Evolutionary conservation across 2,329 filamentous ascomycete species (phyloP).

Genomic region (Stagonosporopsis vannaccii): DNA sequence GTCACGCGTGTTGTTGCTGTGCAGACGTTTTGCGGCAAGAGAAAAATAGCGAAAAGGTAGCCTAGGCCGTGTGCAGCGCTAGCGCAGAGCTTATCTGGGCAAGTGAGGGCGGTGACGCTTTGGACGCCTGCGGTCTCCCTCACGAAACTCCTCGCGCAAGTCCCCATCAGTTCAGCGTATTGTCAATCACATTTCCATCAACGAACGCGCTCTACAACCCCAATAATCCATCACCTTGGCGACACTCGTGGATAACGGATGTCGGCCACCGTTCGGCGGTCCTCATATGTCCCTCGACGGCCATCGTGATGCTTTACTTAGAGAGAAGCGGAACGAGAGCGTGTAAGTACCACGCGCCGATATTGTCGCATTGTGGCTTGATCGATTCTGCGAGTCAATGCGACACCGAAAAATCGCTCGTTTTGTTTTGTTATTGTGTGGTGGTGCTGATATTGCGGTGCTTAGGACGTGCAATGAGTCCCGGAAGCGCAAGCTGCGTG

Average conservation of each 20-base stretch:
- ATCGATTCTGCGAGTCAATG: conserved; percentile 38
- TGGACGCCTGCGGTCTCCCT: conserved; percentile 23
- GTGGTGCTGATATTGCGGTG: conserved; percentile 49
- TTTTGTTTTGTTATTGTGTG: conserved; percentile 45
- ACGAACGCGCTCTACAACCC: conserved; percentile 37
- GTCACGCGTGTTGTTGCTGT: conserved; percentile 21
- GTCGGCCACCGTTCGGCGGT: conserved; percentile 51
- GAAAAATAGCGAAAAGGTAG: conserved; percentile 23
- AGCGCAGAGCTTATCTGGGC: conserved; percentile 37
- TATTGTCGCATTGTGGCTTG: conserved; percentile 42
- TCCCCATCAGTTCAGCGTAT: conserved; percentile 38
- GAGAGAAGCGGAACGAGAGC: conserved; percentile 53
- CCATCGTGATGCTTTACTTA: conserved; percentile 51
- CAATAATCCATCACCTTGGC: conserved; percentile 50
- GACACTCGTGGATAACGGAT: conserved; percentile 57
- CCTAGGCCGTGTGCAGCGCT: conserved; percentile 27
- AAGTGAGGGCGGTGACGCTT: conserved; percentile 9
- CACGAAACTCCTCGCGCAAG: conserved; percentile 27
- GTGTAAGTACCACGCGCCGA: conserved; percentile 50
- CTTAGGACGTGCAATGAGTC: conserved; percentile 67
- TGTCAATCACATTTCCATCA: conserved; percentile 45
- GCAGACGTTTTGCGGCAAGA: conserved; percentile 16
- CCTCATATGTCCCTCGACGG: conserved; percentile 59
- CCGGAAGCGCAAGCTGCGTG: conserved; percentile 89
- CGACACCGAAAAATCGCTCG: conserved; percentile 52